Conservation (phyloP, 176 grass and related monocot species). For the Panicum miliaceum region DNA sequence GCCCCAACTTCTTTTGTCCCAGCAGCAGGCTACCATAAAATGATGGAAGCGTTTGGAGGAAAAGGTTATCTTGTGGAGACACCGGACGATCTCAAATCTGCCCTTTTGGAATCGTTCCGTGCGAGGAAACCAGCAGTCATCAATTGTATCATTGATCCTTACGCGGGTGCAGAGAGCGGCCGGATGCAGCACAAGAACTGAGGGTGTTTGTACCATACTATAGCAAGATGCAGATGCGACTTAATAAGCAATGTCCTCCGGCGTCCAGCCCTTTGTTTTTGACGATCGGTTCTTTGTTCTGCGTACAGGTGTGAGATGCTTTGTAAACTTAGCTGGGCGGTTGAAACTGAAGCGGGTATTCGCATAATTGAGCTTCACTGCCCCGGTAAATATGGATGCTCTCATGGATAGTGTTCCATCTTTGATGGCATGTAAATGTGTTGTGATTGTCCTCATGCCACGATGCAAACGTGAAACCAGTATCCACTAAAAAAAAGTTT, state of each 20-base stretch:
- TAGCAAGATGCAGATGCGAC: neutral
- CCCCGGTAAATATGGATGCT: neutral
- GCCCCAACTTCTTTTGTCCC: constrained; percentile 95
- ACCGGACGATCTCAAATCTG: constrained; percentile 73
- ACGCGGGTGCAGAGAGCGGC: constrained; percentile 83
- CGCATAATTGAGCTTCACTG: neutral
- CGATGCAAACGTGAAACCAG: neutral
- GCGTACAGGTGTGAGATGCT: neutral
- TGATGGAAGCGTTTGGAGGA: constrained; percentile 90
- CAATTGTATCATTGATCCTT: constrained; percentile 85
- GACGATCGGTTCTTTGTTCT: neutral
- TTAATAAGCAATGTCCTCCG: constrained; percentile 25
- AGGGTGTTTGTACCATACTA: constrained; percentile 29
- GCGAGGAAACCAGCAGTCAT: constrained; percentile 77
- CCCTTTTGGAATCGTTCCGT: constrained; percentile 71
- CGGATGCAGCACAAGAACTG: constrained; percentile 98
- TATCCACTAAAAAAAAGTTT: neutral
- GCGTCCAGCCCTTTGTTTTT: neutral
- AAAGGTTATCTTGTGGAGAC: constrained; percentile 73
- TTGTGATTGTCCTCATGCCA: neutral
- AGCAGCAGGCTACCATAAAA: constrained; percentile 72
- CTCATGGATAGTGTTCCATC: neutral
- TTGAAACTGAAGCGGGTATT: neutral
- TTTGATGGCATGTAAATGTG: neutral
- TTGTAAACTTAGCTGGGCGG: neutral